phyloP scores from a whole-genome alignment of 768 basidiomycete genomes.

The Boletus subcaerulescens region DNA sequence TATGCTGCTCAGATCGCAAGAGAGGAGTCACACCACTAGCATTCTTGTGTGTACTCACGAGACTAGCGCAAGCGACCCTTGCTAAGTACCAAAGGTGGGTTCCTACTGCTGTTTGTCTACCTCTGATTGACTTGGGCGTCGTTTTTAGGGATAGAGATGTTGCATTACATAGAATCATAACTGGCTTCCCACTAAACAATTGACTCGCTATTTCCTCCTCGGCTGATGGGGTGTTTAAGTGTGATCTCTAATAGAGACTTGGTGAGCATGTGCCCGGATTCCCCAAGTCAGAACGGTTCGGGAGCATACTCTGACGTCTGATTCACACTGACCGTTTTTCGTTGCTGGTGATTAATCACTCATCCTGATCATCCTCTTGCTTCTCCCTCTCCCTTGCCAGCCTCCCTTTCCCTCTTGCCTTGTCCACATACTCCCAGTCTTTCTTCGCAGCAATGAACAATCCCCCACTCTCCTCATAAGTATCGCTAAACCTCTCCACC shows the following conservation, averaged over 20 bases:
- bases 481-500: conserved; percentile 45
- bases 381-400: conserved; percentile 60
- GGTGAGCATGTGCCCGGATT: background rate
- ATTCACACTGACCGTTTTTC: background rate
- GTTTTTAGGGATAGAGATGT: conserved; percentile 11
- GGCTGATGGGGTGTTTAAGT: background rate
- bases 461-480: conserved; percentile 47
- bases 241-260: background rate
- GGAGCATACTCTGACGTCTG: background rate
- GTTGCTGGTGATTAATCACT: background rate
- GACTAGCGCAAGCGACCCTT: background rate
- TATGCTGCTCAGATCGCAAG: conserved; percentile 76
- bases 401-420: conserved; percentile 73
- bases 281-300: background rate
- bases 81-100: conserved; percentile 9
- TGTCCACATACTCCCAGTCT: conserved; percentile 65
- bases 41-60: background rate
- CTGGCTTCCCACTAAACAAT: conserved; percentile 5
- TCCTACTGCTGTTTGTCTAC: background rate
- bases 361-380: conserved; percentile 5
- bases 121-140: background rate
- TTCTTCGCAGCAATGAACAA: conserved; percentile 52
- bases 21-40: conserved; percentile 49
- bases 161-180: conserved; percentile 16
- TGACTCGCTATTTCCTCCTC: background rate